Conservation (phyloP, 2,329 filamentous ascomycete genomes). For the Conoideocrella luteorostrata region DNA sequence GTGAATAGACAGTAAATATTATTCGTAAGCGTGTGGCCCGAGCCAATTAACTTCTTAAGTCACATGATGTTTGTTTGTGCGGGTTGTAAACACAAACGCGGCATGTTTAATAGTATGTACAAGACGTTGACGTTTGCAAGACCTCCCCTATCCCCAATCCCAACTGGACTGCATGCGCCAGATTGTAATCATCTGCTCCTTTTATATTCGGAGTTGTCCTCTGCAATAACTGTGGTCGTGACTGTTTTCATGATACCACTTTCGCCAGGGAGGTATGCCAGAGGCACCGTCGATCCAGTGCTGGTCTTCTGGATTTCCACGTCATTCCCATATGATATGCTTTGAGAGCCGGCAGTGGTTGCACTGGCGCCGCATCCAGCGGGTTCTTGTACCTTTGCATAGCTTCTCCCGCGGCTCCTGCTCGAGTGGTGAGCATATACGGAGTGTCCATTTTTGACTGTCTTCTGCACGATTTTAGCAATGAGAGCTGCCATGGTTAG, state of each 20-base stretch:
- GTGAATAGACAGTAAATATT: too few relatives aligned
- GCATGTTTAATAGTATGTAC: too few relatives aligned
- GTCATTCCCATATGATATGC: constrained; percentile 4
- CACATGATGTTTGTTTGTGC: too few relatives aligned
- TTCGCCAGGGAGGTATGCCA: not conserved
- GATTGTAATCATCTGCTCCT: not conserved
- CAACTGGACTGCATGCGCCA: too few relatives aligned
- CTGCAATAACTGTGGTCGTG: not conserved
- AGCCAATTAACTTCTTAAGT: too few relatives aligned
- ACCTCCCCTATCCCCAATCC: not conserved
- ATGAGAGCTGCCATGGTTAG: constrained; percentile 47
- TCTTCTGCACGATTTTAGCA: constrained; percentile 25
- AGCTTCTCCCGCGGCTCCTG: not conserved
- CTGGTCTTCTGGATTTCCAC: constrained; percentile 3
- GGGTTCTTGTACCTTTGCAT: not conserved
- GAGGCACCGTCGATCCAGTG: too few relatives aligned
- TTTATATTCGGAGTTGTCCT: not conserved
- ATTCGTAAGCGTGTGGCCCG: too few relatives aligned
- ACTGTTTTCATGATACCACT: not conserved
- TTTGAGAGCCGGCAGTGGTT: not conserved
- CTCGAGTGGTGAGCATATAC: not conserved
- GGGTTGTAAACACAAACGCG: too few relatives aligned
- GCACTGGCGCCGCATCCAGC: not conserved
- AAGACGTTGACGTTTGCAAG: too few relatives aligned
- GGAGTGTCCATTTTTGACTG: not conserved